Conservation (phyloP, 495 filamentous ascomycete genomes). For the Evansstolkia leycettana region DNA sequence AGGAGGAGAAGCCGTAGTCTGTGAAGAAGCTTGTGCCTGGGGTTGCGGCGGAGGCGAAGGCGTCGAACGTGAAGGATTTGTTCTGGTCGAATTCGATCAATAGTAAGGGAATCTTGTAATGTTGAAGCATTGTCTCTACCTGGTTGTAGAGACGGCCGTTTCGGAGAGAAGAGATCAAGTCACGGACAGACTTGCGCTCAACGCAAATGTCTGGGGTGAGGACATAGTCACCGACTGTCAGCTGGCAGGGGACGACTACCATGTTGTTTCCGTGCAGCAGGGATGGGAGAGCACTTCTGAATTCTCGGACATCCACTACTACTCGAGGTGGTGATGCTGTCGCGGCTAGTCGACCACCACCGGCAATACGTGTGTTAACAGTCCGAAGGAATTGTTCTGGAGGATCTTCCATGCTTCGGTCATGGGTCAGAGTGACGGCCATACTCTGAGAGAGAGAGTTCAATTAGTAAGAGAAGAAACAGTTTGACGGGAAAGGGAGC, state of each 20-base stretch:
- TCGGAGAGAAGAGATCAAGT: constrained; percentile 81
- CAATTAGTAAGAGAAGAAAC: too few species aligned
- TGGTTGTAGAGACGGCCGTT: constrained; percentile 88
- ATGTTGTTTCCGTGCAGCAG: constrained; percentile 80
- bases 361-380: constrained; percentile 92
- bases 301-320: constrained; percentile 92
- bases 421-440: constrained; percentile 71
- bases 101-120: constrained; percentile 85
- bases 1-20: constrained; percentile 55
- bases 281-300: constrained; percentile 83
- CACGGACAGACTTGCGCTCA: constrained; percentile 85
- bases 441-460: constrained; percentile 46
- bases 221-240: constrained; percentile 96
- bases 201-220: constrained; percentile 82
- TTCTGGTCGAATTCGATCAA: constrained; percentile 97
- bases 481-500: constrained; percentile 2
- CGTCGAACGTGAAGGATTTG: constrained; percentile 92
- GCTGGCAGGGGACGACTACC: constrained; percentile 79
- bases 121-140: constrained; percentile 82
- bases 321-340: constrained; percentile 87
- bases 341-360: constrained; percentile 76
- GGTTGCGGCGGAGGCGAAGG: constrained; percentile 47
- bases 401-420: constrained; percentile 65
- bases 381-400: constrained; percentile 91
- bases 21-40: constrained; percentile 27